Evolutionary conservation across 2,329 filamentous ascomycete species (phyloP).

Genomic region (Ilyonectria destructans): DNA sequence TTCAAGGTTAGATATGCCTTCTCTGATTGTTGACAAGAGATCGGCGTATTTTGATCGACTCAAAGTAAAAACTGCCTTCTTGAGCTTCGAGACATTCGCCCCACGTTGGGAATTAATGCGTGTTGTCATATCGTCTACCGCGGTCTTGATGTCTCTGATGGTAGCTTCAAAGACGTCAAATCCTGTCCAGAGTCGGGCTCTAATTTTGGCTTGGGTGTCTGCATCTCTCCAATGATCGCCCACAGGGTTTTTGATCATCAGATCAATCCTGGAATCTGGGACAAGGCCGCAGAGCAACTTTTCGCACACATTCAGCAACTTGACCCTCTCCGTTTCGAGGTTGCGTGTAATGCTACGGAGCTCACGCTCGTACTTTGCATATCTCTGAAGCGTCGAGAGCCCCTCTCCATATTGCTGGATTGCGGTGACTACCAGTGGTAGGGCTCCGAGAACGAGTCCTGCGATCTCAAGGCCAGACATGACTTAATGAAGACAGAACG

Average conservation of each 20-base stretch:
- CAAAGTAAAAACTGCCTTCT: neutral
- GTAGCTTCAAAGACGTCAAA: slow-evolving; percentile 17
- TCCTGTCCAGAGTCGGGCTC: slow-evolving; percentile 11
- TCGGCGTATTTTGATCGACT: slow-evolving; percentile 13
- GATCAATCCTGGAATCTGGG: neutral
- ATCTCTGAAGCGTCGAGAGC: neutral
- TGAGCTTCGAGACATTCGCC: neutral
- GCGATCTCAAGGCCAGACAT: slow-evolving; percentile 34
- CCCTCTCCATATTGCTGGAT: slow-evolving; percentile 28
- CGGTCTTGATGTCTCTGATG: neutral
- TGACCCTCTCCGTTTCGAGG: slow-evolving; percentile 23
- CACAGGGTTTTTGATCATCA: slow-evolving; percentile 8
- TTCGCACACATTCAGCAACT: slow-evolving; percentile 32
- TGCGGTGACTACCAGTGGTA: slow-evolving; percentile 7
- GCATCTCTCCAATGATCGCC: slow-evolving; percentile 18
- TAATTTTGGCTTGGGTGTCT: slow-evolving; percentile 4
- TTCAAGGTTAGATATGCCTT: slow-evolving; percentile 21
- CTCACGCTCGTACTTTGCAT: slow-evolving; percentile 8
- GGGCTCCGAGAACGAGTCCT: slow-evolving; percentile 8
- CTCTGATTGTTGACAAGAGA: neutral
- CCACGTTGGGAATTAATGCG: neutral
- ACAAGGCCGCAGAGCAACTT: slow-evolving; percentile 19
- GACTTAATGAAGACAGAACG: neutral
- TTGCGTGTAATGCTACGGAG: slow-evolving; percentile 23
- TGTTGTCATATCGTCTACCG: neutral